Base-by-base conservation (phyloP, 768 basidiomycete genomes). In the Suillus alpinus region DNA sequence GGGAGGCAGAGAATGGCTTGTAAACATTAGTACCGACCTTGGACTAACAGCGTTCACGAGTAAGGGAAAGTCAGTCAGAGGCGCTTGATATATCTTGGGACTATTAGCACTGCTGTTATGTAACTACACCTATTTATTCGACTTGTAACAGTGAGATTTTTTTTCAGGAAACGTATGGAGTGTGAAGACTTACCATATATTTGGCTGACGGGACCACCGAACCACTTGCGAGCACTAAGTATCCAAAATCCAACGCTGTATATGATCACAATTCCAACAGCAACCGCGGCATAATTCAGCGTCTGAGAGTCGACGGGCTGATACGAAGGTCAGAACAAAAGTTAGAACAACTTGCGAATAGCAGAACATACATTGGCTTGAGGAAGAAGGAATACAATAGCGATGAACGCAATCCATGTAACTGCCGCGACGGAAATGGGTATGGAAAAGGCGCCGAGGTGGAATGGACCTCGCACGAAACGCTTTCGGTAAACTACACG, bases 201-300 rank as follows among this genome's bases (percentile, higher is more conserved):
- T 69, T 88, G 87, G 71, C 81, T 83, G 16, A 89, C 73, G 6
- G 89, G 90, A 0, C 90, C 89, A 1, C 74, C 79, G 69, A 90
- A 92, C 86, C 87, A 89, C 66, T 82, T 86, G 56, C 88, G 76
- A 10, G 89, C 90, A 67, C 84, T 87, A 58, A 89, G 18, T 4
- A 87, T 49, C 90, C 90, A 92, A 67, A 86, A 86, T 0, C 83
- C 83, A n/a, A 87, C 68, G 59, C 84, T 81, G 70, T 89, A 90
- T 2, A 73, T 59, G 4, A 88, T 67, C 16, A 93, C 87, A 63
- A 91, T 88, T 0, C 86, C 89, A 26, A 91, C 87, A 3, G 89
- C 91, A 9, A 91, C 89, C 44, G 87, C 80, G 0, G 89, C 73
- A 68, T 91, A 93, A 69, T 91, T 92, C 62, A 92, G 75, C 2